Evolutionary conservation across 495 filamentous ascomycete species (phyloP).

Genomic region (Glarea lozoyensis): DNA sequence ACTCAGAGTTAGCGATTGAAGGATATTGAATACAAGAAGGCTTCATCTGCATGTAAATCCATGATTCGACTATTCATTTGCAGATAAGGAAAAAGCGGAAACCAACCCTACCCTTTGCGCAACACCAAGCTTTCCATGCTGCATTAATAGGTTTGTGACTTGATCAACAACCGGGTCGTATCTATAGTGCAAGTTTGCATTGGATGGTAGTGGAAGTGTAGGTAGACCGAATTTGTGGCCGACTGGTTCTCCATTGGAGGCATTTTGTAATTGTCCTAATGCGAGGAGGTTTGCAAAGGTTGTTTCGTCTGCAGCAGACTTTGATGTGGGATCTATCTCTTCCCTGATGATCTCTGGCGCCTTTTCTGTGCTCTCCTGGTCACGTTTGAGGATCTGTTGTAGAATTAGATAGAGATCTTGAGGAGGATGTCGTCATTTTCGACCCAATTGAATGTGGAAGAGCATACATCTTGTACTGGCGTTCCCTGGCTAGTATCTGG

Average conservation of each 20-base stretch:
- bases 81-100: constrained; percentile 14
- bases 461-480: constrained; percentile 54
- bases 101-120: constrained; percentile 68
- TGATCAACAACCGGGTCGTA: constrained; percentile 78
- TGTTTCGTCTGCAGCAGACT: constrained; percentile 17
- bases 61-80: constrained; percentile 8
- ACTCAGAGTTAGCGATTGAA: background rate
- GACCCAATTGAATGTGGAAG: background rate
- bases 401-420: constrained; percentile 4
- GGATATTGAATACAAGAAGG: too few species aligned
- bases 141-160: constrained; percentile 85
- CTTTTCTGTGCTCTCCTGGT: constrained; percentile 51
- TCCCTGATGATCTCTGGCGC: constrained; percentile 62
- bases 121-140: constrained; percentile 71
- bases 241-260: constrained; percentile 13
- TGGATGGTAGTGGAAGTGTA: constrained; percentile 47
- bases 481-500: constrained; percentile 60
- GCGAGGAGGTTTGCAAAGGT: constrained; percentile 14
- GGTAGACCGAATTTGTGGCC: constrained; percentile 74
- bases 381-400: constrained; percentile 55
- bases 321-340: constrained; percentile 23
- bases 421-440: constrained; percentile 6
- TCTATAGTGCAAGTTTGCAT: constrained; percentile 58
- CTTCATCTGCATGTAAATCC: constrained; percentile 7
- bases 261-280: constrained; percentile 17